Evolutionary conservation across 2,329 filamentous ascomycete genomes (phyloP), one percentile per base, ranked within the genome.

Genomic region (Bipolaris cookei): DNA sequence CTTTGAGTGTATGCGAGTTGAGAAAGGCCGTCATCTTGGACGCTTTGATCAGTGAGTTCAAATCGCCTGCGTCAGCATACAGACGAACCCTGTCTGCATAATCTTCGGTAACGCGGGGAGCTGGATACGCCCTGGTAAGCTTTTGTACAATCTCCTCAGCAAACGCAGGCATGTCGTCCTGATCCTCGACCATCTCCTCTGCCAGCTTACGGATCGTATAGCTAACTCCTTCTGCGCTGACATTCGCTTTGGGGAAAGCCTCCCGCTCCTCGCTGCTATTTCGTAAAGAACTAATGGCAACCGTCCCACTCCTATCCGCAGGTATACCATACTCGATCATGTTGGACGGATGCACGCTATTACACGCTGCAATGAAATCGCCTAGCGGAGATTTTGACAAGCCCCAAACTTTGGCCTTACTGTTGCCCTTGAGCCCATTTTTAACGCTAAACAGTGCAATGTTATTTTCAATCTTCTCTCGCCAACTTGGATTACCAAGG

Each of bases 291-390:
- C 62, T 73, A 10, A 76, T 62, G n/a, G 53, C 63, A 28, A 84
- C 62, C 0, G 68, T 76, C 1, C 75, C 70, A n/a, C 72, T 70
- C 51, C 84, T 79, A 23, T 81, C 78, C 3, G 79, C 77, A 6
- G 77, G 70, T 6, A 82, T 82, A 0, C 79, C 78, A 65, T 87
- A 87, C 58, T 87, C 83, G 13, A 86, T 74, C 74, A 83, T 82
- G 65, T 86, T 81, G 3, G 79, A 82, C 0, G 85, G 84, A 66
- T 88, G 83, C 25, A 84, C 64, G 2, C 81, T 83, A 44, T 81
- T 76, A 53, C 80, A 83, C 3, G 78, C 77, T 4, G 82, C 84
- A 13, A 81, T 69, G 21, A 80, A 78, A 28, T 81, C 80, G 20
- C 79, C 77, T 16, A 81, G 67, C 16, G 82, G 81, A 14, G 80